Percentiles rank a stretch among this genome's conserved stretches.
phyloP scores from a whole-genome alignment of 2,329 filamentous ascomycete genomes.

The Aspergillus udagawae region DNA sequence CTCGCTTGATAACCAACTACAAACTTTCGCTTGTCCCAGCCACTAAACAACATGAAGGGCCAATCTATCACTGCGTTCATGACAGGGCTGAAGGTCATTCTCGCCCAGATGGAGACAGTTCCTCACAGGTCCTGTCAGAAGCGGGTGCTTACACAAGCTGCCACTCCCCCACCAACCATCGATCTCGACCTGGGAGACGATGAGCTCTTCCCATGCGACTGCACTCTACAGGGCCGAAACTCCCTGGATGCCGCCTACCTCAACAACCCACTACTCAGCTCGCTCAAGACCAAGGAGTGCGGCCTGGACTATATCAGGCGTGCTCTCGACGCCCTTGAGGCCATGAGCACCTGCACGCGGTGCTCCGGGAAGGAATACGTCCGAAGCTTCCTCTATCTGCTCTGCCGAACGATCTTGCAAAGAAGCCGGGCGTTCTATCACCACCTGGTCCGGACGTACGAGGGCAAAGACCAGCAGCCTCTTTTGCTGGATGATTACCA shows the following conservation, averaged over 20 bases:
- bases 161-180: background rate
- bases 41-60: background rate
- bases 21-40: background rate
- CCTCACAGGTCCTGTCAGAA: background rate
- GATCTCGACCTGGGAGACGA: background rate
- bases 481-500: background rate
- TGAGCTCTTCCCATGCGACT: background rate
- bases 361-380: background rate
- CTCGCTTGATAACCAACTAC: background rate
- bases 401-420: conserved; percentile 2
- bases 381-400: background rate
- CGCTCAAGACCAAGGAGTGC: conserved; percentile 1
- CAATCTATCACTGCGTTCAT: background rate
- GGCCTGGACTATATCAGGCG: background rate
- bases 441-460: background rate
- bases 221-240: background rate
- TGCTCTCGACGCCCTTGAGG: conserved; percentile 2
- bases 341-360: conserved; percentile 4
- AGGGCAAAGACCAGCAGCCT: background rate
- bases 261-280: background rate
- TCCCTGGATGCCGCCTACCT: background rate
- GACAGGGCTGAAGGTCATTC: background rate
- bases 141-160: background rate
- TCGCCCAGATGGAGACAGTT: background rate
- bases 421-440: conserved; percentile 4